Evolutionary conservation across 129 eudicot genomes (phyloP), one percentile per base, ranked within the genome.

Genomic region (Tagetes patula): DNA sequence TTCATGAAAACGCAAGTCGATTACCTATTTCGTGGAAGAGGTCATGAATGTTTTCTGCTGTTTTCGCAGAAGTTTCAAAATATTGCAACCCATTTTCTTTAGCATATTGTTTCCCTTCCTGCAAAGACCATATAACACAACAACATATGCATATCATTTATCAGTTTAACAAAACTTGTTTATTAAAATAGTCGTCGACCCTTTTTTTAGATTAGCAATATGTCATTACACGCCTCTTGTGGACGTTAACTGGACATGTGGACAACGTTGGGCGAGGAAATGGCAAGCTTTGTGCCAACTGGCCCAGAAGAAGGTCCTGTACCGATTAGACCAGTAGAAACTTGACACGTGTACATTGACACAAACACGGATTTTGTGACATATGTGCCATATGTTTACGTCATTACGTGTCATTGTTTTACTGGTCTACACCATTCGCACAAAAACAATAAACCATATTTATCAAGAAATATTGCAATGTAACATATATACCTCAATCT

Each of bases 11-110:
- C 5, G 31, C 4, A 62, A 11, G 32, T 38, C 38, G 68, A 13
- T n/a, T 38, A 62, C 92, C 92, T n/a, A 82, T 84, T 70, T 87
- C 86, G 53, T 78, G 73, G 71, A 84, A 87, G 46, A 87, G 86
- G 70, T 87, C 88, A 10, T 87, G 85, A 13, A 87, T 66, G 70
- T 87, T 87, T 42, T 82, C 82, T 8, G 85, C 87, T 33, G 85
- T 79, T 82, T 82, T 87, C 31, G 92, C 89, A 58, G 85, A 87
- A 55, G 92, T 74, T 70, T 87, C 87, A 8, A 74, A 72, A 69
- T 77, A 87, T 42, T 79, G 82, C 73, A 84, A 58, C 11, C 84
- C 69, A 30, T 82, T 87, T 60, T 84, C 89, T 40, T 56, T 81
- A 33, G 93, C 84, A 64, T 80, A 85, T 40, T 67, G 80, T 70